phyloP scores from a whole-genome alignment of 306 rosid species.

The Vicia villosa region DNA sequence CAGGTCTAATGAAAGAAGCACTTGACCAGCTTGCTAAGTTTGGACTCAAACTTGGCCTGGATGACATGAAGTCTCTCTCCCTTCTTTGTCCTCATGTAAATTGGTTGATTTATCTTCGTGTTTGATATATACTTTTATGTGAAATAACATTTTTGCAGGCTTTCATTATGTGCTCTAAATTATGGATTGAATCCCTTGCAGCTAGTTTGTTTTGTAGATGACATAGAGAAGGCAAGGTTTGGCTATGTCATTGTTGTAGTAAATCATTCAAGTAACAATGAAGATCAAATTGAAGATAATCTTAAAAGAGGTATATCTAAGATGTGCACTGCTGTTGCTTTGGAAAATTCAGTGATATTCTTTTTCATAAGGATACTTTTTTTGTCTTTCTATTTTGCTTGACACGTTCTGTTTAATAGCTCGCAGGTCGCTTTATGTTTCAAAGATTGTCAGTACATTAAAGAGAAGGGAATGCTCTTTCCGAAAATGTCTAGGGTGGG shows the following conservation, averaged over 20 bases:
- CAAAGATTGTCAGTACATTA: slow-evolving; percentile 54
- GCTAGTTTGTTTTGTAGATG: slow-evolving; percentile 59
- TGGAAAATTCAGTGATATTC: slow-evolving; percentile 27
- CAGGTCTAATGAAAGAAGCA: slow-evolving; percentile 53
- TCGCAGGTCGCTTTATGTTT: slow-evolving; percentile 47
- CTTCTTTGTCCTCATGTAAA: slow-evolving; percentile 76
- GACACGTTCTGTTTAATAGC: slow-evolving; percentile 47
- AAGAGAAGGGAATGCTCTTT: slow-evolving; percentile 74
- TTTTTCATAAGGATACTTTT: background rate
- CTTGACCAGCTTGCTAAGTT: slow-evolving; percentile 53
- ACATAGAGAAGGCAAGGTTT: slow-evolving; percentile 45
- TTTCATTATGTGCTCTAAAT: slow-evolving; percentile 33
- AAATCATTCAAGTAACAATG: slow-evolving; percentile 36
- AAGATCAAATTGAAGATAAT: slow-evolving; percentile 37
- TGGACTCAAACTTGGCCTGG: slow-evolving; percentile 54
- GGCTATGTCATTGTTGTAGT: slow-evolving; percentile 52
- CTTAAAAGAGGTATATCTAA: slow-evolving; percentile 50
- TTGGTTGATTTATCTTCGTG: slow-evolving; percentile 23
- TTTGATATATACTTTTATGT: background rate
- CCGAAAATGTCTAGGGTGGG: slow-evolving; percentile 53
- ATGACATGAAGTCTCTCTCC: slow-evolving; percentile 66
- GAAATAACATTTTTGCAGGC: background rate
- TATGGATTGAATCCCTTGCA: slow-evolving; percentile 40
- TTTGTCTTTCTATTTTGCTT: slow-evolving; percentile 25
- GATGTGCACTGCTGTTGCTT: slow-evolving; percentile 14